Evolutionary conservation across 208 protist genomes (phyloP).

Genomic region (Wallacemonas sp.): DNA sequence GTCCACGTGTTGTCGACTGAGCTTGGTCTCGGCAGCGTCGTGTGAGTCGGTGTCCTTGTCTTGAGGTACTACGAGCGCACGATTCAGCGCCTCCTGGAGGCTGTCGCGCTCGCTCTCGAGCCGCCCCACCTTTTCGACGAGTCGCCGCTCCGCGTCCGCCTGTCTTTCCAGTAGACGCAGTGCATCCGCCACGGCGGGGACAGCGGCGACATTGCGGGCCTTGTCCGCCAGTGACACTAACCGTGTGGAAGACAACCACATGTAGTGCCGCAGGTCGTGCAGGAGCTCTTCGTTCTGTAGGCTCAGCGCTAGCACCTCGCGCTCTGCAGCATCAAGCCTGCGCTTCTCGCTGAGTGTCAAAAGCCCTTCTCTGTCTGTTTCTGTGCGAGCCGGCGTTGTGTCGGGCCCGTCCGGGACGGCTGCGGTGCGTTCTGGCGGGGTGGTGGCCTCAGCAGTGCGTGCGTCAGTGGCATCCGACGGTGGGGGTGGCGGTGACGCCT

Average conservation of each 20-base stretch:
- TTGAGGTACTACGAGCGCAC: neutral
- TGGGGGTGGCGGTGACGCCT: slow-evolving; percentile 1
- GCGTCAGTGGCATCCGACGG: too few relatives aligned
- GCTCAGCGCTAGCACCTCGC: slow-evolving; percentile 19
- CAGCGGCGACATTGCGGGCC: neutral
- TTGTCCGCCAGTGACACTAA: neutral
- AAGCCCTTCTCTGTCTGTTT: too few relatives aligned
- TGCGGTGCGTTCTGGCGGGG: too few relatives aligned
- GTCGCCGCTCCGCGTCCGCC: neutral
- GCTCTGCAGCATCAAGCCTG: slow-evolving; percentile 5
- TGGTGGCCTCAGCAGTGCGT: too few relatives aligned
- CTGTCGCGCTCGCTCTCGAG: neutral
- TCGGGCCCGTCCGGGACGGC: too few relatives aligned
- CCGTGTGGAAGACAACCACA: neutral
- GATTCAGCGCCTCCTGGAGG: neutral
- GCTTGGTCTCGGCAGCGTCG: neutral
- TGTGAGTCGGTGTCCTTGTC: too few relatives aligned
- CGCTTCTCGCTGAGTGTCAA: too few relatives aligned
- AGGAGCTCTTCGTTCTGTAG: slow-evolving; percentile 25
- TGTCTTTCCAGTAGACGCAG: neutral
- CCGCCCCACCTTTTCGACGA: neutral
- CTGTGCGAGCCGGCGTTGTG: too few relatives aligned
- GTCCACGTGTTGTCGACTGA: neutral
- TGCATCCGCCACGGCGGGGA: neutral
- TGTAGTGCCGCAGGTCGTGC: slow-evolving; percentile 13